These are phyloP conservation scores for Fusarium pininemorale DNA, from an alignment of 2,329 filamentous ascomycete species.

Conservation along the genomic window DNA sequence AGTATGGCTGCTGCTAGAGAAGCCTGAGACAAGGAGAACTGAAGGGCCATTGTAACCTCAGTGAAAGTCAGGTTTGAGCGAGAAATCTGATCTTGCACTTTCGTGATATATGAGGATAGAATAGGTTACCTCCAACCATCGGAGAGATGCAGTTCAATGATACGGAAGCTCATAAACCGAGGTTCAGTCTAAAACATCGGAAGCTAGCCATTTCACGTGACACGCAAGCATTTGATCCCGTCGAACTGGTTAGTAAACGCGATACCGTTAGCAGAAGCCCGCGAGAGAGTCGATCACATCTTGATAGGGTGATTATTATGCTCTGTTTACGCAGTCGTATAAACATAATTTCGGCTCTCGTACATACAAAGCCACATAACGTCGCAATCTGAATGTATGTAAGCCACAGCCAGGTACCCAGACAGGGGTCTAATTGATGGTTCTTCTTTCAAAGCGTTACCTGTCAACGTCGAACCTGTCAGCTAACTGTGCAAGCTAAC, in stretches of 20 bases:
- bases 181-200: neutral
- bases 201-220: neutral
- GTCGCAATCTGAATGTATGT: neutral
- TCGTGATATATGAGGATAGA: neutral
- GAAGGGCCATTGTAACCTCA: constrained; percentile 1
- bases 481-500: neutral
- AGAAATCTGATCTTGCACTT: neutral
- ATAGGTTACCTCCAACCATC: neutral
- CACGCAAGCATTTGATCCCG: neutral
- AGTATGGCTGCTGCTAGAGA: constrained; percentile 39
- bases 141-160: neutral
- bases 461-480: neutral
- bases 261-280: no score
- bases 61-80: no score
- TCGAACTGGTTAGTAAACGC: neutral
- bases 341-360: neutral
- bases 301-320: no score
- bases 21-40: constrained; percentile 19
- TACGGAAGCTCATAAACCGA: neutral
- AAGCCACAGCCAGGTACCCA: neutral
- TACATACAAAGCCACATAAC: neutral
- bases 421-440: neutral
- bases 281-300: no score
- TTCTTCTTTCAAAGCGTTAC: neutral
- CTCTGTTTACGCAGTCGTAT: neutral